Percentiles rank a stretch among this genome's conserved stretches.
phyloP scores from a whole-genome alignment of 148 eudicot species.

The Fagopyrum homotropicum region DNA sequence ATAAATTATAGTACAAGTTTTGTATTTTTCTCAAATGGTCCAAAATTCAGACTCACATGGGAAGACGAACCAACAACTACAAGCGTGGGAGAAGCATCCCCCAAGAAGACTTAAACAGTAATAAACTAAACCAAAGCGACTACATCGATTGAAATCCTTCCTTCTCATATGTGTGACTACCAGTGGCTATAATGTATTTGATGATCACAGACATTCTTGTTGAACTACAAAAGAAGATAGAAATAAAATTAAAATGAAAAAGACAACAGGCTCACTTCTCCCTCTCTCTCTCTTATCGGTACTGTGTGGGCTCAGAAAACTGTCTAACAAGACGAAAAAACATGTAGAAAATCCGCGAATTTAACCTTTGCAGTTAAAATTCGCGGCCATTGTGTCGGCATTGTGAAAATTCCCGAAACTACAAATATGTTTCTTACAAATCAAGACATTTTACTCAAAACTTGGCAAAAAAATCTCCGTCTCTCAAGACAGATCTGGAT shows the following conservation, averaged over 20 bases:
- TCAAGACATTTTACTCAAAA: neutral
- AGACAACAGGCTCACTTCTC: neutral
- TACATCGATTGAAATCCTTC: neutral
- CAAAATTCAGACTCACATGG: slow-evolving; percentile 6
- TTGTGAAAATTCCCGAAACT: neutral
- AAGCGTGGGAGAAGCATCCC: slow-evolving; percentile 6
- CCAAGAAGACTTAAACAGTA: neutral
- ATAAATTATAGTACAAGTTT: neutral
- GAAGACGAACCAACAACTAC: slow-evolving; percentile 1
- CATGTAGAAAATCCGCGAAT: slow-evolving; percentile 1
- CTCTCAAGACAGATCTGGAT: neutral
- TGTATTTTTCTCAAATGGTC: slow-evolving; percentile 8
- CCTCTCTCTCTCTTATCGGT: neutral
- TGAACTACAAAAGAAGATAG: neutral
- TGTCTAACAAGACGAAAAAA: slow-evolving; percentile 8
- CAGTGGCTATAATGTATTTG: slow-evolving; percentile 5
- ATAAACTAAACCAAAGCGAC: neutral
- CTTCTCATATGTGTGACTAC: neutral
- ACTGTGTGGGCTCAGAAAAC: slow-evolving; percentile 6
- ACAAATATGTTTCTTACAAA: neutral
- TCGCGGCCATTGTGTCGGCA: slow-evolving; percentile 8
- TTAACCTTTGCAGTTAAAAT: slow-evolving; percentile 3
- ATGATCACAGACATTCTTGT: slow-evolving; percentile 6
- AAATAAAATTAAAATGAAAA: neutral
- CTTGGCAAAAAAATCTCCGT: neutral